Conservation (phyloP, 2,329 filamentous ascomycete genomes). For the Xylariaceae sp. region DNA sequence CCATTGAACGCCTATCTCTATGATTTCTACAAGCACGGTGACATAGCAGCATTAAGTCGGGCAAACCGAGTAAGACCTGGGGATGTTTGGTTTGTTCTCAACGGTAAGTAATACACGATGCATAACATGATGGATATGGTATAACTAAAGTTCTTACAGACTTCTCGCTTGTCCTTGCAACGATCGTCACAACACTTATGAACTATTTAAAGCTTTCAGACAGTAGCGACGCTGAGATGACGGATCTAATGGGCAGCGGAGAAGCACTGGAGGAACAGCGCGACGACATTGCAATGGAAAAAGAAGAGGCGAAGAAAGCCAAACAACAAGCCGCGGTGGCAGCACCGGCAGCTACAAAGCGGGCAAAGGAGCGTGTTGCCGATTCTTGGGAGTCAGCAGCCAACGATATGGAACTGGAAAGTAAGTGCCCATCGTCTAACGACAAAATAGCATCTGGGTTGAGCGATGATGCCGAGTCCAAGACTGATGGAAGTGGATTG, state of each 20-base stretch:
- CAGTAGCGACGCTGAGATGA: conserved; percentile 43
- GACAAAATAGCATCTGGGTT: neutral
- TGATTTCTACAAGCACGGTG: conserved; percentile 74
- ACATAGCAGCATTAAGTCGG: conserved; percentile 52
- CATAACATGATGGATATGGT: too few relatives aligned
- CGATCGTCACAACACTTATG: conserved; percentile 63
- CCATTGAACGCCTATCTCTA: conserved; percentile 66
- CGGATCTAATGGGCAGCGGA: conserved; percentile 39
- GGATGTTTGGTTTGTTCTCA: conserved; percentile 70
- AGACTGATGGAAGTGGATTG: conserved; percentile 43
- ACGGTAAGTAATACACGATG: too few relatives aligned
- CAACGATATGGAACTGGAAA: neutral
- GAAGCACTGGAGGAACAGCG: conserved; percentile 25
- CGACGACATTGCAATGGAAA: conserved; percentile 26
- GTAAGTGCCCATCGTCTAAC: neutral
- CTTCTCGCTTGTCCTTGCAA: conserved; percentile 57
- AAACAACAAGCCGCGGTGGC: neutral
- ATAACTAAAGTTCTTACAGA: too few relatives aligned
- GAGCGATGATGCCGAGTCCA: neutral
- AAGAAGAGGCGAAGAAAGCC: conserved; percentile 1
- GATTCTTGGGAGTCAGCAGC: neutral
- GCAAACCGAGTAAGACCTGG: conserved; percentile 64
- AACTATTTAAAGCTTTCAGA: conserved; percentile 51
- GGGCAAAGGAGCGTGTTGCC: neutral
- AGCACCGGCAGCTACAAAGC: neutral